Evolutionary conservation across 177 flowering plant species (phyloP), one percentile per base, ranked within the genome.

Genomic region (Tripterygium wilfordii): DNA sequence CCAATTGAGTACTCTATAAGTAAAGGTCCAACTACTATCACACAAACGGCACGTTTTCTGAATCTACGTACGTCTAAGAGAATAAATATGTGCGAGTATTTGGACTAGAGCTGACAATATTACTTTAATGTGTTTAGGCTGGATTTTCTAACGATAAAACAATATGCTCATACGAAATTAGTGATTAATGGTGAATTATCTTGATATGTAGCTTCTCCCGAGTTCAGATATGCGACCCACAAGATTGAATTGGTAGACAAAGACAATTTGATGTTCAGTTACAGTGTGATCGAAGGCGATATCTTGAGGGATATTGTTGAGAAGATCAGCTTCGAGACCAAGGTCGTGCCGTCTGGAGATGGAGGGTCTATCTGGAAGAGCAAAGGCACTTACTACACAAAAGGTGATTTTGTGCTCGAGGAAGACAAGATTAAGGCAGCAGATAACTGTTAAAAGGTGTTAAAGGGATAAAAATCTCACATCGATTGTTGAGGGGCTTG

Each of bases 301-400:
- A 52, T 13, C 0, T 29, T 65, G 35, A 23, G 6, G 18, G 52
- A 54, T 30, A 42, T 14, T 15, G 22, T 61, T 5, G 70, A 64
- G 37, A 62, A 58, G 13, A 59, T 72, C 17, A 10, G 40, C 2
- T 36, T 64, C 19, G 67, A 64, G 17, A 24, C 42, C 22, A 62
- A 72, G 56, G 16, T 68, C 2, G 68, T 29, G 27, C 30, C 61
- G 0, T 19, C 45, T 9, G 9, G 31, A 0, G 51, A 53, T 13
- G 68, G 73, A 17, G 74, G 77, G 19, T 56, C 50, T 14, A 19
- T 63, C n/a, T 38, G 54, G n/a, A 72, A 65, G 62, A 57, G 15
- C 32, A 54, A 25, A 0, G 43, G 58, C 47, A 42, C 41, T 25
- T 62, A 54, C 35, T 32, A 50, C 42, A 57, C 62, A 22, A 42